Evolutionary conservation across 352 stramenopile genomes (phyloP).

Genomic region (Pythium apleroticum): DNA sequence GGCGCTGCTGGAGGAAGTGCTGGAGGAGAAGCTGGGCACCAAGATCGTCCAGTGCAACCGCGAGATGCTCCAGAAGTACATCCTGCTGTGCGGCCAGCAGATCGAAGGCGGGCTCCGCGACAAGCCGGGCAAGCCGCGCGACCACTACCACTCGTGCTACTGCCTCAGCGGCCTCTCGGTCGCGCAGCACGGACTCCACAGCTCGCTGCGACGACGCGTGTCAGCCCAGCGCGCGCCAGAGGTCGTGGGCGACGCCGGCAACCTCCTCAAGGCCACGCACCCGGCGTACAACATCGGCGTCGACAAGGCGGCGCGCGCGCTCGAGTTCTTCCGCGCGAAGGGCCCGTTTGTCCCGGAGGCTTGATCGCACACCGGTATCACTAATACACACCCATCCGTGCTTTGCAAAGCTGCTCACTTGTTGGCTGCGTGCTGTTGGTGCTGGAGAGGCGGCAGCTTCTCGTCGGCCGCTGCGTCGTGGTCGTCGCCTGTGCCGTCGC

Average conservation of each 20-base stretch:
- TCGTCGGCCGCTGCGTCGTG: slow-evolving; percentile 31
- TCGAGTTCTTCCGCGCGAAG: slow-evolving; percentile 68
- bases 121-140: slow-evolving; percentile 93
- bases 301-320: slow-evolving; percentile 74
- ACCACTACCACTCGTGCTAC: slow-evolving; percentile 99
- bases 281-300: slow-evolving; percentile 92
- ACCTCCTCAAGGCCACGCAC: slow-evolving; percentile 84
- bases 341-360: slow-evolving; percentile 44
- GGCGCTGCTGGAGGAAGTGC: slow-evolving; percentile 66
- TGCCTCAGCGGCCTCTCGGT: slow-evolving; percentile 96
- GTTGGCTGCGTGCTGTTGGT: slow-evolving; percentile 9
- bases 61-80: slow-evolving; percentile 89
- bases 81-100: slow-evolving; percentile 94
- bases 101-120: slow-evolving; percentile 92
- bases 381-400: background rate
- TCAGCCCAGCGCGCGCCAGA: slow-evolving; percentile 37
- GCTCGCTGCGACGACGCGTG: slow-evolving; percentile 14
- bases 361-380: slow-evolving; percentile 2
- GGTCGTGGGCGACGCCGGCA: slow-evolving; percentile 57
- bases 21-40: slow-evolving; percentile 37
- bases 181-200: slow-evolving; percentile 78
- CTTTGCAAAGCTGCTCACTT: slow-evolving; percentile 6
- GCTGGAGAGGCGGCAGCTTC: slow-evolving; percentile 49
- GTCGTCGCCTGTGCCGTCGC: slow-evolving; percentile 16
- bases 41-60: slow-evolving; percentile 70